These are phyloP conservation scores for Rhizophagus prolifer DNA, from an alignment of 192 early-diverging fungal species.

Conservation along the genomic window DNA sequence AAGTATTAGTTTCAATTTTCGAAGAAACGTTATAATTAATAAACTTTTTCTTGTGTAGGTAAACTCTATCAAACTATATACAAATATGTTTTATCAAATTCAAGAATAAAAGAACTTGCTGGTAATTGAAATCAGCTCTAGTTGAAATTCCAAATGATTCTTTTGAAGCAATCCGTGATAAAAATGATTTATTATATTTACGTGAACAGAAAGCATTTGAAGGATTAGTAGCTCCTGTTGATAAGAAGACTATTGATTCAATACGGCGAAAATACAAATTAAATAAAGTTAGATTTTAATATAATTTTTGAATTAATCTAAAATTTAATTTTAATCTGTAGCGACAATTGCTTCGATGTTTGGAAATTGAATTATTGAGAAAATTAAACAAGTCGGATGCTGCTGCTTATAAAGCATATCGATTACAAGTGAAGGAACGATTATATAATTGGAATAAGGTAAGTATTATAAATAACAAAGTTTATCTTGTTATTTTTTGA, in stretches of 20 bases:
- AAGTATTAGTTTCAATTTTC: neutral
- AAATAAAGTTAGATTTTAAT: slow-evolving; percentile 55
- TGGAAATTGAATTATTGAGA: slow-evolving; percentile 75
- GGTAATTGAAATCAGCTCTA: slow-evolving; percentile 43
- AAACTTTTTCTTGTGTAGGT: slow-evolving; percentile 31
- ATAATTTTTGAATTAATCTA: neutral
- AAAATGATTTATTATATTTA: slow-evolving; percentile 73
- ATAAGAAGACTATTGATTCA: slow-evolving; percentile 41
- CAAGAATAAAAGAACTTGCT: slow-evolving; percentile 58
- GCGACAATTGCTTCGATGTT: slow-evolving; percentile 79
- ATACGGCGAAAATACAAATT: slow-evolving; percentile 70
- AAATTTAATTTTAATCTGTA: slow-evolving; percentile 30
- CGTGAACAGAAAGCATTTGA: slow-evolving; percentile 57
- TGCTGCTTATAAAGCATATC: slow-evolving; percentile 53
- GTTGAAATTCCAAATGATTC: slow-evolving; percentile 95
- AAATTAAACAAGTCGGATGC: slow-evolving; percentile 56
- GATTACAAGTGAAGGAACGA: slow-evolving; percentile 82
- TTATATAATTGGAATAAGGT: slow-evolving; percentile 78
- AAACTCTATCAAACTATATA: slow-evolving; percentile 67
- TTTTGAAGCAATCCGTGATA: slow-evolving; percentile 85
- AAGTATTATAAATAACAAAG: slow-evolving; percentile 17
- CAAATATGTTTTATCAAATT: slow-evolving; percentile 42
- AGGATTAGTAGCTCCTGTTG: slow-evolving; percentile 62
- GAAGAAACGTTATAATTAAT: neutral
- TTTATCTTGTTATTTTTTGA: slow-evolving; percentile 17